Percentiles rank a stretch among this genome's conserved stretches.
Evolutionary conservation across 352 stramenopile species (phyloP).

Genomic region (Phytopythium montanum): DNA sequence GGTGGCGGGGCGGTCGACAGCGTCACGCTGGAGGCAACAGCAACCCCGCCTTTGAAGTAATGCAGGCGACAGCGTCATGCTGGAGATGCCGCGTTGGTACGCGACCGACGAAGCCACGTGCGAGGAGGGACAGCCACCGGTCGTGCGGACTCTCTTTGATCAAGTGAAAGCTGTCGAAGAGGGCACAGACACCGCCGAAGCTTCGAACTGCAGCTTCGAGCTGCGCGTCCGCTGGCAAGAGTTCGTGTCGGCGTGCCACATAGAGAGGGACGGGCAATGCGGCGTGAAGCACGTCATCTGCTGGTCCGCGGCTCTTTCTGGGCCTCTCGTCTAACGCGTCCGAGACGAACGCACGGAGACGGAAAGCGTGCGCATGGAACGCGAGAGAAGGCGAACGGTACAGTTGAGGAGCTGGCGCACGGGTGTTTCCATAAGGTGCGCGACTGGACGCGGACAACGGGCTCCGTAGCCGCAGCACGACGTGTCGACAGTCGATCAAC

Average conservation of each 20-base stretch:
- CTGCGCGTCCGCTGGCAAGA: neutral
- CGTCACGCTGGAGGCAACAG: neutral
- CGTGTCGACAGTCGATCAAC: neutral
- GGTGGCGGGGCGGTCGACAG: neutral
- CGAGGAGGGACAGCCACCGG: neutral
- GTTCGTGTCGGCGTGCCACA: neutral
- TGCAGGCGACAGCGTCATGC: neutral
- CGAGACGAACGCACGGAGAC: neutral
- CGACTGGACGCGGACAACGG: neutral
- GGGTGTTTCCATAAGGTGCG: neutral
- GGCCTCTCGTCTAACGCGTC: neutral
- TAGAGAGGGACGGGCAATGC: neutral
- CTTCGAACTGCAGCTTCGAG: neutral
- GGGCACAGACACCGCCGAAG: neutral
- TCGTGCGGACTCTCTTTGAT: neutral
- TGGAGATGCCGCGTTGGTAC: neutral
- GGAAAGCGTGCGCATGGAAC: neutral
- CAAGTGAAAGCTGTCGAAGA: neutral
- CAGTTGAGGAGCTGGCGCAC: neutral
- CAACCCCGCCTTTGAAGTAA: no score
- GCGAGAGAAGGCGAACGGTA: neutral
- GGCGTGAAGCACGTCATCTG: neutral
- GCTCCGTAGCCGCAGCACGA: neutral
- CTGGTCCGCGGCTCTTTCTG: constrained; percentile 4
- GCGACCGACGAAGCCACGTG: neutral